Evolutionary conservation across 2,329 filamentous ascomycete genomes (phyloP).

Genomic region (Fusarium cyanostomum): DNA sequence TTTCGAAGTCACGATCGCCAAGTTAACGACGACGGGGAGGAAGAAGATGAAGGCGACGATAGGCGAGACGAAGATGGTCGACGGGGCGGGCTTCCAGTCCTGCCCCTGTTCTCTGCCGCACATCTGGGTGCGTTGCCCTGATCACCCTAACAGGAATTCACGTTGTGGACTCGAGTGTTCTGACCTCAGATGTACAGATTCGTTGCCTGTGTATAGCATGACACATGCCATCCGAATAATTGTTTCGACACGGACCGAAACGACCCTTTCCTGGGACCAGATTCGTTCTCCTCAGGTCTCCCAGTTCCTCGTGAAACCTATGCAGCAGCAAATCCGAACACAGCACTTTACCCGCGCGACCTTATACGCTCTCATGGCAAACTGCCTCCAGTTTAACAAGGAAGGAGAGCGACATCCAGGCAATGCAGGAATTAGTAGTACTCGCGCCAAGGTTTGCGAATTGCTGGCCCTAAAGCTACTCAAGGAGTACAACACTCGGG

Average conservation of each 20-base stretch:
- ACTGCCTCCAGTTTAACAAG: slow-evolving; percentile 92
- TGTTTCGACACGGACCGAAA: slow-evolving; percentile 86
- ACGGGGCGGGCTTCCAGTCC: slow-evolving; percentile 51
- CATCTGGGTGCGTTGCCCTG: slow-evolving; percentile 69
- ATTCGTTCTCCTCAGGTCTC: slow-evolving; percentile 94
- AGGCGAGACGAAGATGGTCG: slow-evolving; percentile 46
- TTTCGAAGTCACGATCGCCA: slow-evolving; percentile 37
- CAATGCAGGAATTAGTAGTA: slow-evolving; percentile 84
- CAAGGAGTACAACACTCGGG: slow-evolving; percentile 87
- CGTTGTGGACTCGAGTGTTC: slow-evolving; percentile 4
- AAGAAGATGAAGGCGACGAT: slow-evolving; percentile 61
- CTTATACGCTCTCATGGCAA: slow-evolving; percentile 89
- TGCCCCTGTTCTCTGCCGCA: slow-evolving; percentile 83
- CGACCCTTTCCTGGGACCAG: slow-evolving; percentile 93
- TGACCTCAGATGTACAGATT: slow-evolving; percentile 63
- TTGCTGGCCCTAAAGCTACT: slow-evolving; percentile 88
- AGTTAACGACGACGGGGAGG: slow-evolving; percentile 53
- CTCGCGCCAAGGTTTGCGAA: slow-evolving; percentile 88
- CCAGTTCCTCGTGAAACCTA: slow-evolving; percentile 94
- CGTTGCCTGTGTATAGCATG: slow-evolving; percentile 87
- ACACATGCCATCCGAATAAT: slow-evolving; percentile 90
- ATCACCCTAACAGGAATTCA: neutral
- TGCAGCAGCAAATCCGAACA: slow-evolving; percentile 86
- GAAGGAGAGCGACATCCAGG: slow-evolving; percentile 84
- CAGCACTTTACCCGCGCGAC: slow-evolving; percentile 88